Conservation (phyloP, 1,284 basidiomycete genomes). For the Ganoderma lingzhi region DNA sequence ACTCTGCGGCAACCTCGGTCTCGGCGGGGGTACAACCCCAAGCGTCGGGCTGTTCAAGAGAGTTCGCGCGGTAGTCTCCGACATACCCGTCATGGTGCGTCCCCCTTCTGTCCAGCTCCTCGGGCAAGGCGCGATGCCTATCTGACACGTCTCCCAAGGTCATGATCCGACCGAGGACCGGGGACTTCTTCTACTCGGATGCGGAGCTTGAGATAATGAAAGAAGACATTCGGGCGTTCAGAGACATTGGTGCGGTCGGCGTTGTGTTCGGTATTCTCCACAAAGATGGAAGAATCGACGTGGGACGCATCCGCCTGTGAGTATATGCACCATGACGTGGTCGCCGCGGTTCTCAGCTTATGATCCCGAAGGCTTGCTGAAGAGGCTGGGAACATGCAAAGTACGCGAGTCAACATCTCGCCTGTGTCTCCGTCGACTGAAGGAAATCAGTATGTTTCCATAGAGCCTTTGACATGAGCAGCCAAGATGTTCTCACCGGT, state of each 20-base stretch:
- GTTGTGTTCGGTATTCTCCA: conserved; percentile 77
- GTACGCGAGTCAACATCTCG: conserved; percentile 42
- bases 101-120: background rate
- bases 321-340: conserved; percentile 22
- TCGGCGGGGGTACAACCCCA: conserved; percentile 84
- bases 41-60: conserved; percentile 71
- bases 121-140: background rate
- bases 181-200: conserved; percentile 78
- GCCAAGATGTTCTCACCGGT: conserved; percentile 52
- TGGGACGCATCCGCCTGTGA: conserved; percentile 59
- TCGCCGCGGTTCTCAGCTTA: background rate
- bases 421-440: background rate
- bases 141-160: conserved; percentile 49
- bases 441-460: conserved; percentile 78
- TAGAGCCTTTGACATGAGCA: conserved; percentile 82
- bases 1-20: conserved; percentile 75
- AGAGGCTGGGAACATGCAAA: conserved; percentile 69
- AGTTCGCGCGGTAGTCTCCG: conserved; percentile 56
- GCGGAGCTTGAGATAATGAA: conserved; percentile 75
- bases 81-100: conserved; percentile 71
- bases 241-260: conserved; percentile 62
- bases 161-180: conserved; percentile 81
- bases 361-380: conserved; percentile 56
- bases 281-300: conserved; percentile 66
- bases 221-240: conserved; percentile 73